These are phyloP conservation scores for Amorphotheca resinae DNA, from an alignment of 495 filamentous ascomycete species.

Conservation along the genomic window DNA sequence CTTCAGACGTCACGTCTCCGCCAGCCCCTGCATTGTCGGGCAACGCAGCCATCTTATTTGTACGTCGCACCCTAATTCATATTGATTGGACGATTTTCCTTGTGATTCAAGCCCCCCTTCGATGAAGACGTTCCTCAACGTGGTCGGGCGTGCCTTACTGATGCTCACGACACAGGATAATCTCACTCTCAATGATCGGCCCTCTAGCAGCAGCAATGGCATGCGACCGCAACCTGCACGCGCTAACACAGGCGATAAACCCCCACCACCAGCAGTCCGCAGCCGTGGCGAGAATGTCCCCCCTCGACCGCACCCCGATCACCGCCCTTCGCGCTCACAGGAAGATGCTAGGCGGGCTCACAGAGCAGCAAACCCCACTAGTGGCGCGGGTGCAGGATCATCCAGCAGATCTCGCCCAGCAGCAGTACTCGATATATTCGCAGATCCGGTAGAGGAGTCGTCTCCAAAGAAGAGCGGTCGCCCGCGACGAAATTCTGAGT, in stretches of 20 bases:
- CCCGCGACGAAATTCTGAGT: constrained; percentile 76
- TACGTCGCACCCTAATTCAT: constrained; percentile 39
- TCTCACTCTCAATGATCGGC: constrained; percentile 35
- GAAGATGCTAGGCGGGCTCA: constrained; percentile 44
- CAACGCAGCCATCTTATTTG: constrained; percentile 78
- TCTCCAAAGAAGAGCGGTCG: constrained; percentile 30
- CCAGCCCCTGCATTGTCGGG: constrained; percentile 36
- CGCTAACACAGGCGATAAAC: constrained; percentile 26
- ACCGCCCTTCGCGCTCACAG: constrained; percentile 47
- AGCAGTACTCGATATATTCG: constrained; percentile 45
- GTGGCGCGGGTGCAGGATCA: not conserved
- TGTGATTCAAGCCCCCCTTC: not conserved
- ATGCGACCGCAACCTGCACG: constrained; percentile 28
- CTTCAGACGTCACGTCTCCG: constrained; percentile 29
- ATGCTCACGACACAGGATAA: constrained; percentile 34
- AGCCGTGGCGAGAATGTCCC: constrained; percentile 37
- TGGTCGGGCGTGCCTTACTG: too few relatives aligned
- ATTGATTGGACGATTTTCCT: not conserved
- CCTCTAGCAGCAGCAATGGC: constrained; percentile 9
- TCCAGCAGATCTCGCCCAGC: constrained; percentile 22
- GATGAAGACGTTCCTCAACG: too few relatives aligned
- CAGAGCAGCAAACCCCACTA: constrained; percentile 21
- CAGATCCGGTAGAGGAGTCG: constrained; percentile 32
- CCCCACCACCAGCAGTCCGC: constrained; percentile 23
- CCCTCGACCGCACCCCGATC: constrained; percentile 34